These are phyloP conservation scores for Ceratocystis alfenasii DNA, from an alignment of 2,329 filamentous ascomycete species.

Conservation along the genomic window DNA sequence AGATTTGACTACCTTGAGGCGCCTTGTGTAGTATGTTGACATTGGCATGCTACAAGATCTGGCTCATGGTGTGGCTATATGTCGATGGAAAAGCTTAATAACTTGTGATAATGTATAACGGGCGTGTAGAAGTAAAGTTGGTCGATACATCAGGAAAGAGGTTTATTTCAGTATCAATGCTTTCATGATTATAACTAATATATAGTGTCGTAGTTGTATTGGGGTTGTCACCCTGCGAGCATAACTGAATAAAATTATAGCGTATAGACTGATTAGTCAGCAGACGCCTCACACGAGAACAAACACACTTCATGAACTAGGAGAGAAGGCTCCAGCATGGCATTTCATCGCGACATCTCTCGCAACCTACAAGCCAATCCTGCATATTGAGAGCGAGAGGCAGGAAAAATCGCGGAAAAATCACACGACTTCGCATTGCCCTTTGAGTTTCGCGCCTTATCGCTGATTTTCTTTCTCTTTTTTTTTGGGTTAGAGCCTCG, in stretches of 20 bases:
- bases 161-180: neutral
- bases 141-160: neutral
- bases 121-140: neutral
- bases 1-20: no score
- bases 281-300: neutral
- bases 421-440: neutral
- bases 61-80: neutral
- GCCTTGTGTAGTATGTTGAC: no score
- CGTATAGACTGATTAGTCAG: constrained; percentile 12
- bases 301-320: neutral
- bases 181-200: neutral
- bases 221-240: no score
- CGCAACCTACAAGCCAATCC: neutral
- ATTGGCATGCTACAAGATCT: neutral
- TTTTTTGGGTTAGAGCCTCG: neutral
- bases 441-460: neutral
- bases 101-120: neutral
- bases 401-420: neutral
- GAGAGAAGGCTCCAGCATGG: constrained; percentile 1
- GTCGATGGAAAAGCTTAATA: neutral
- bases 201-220: neutral
- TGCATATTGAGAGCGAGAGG: neutral
- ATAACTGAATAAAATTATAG: neutral
- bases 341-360: neutral
- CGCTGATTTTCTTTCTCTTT: neutral